A percentile compares a stretch with the other conserved stretches of the same genome.
Evolutionary conservation across 768 basidiomycete species (phyloP).

Genomic region (Psilocybe cyanescens): DNA sequence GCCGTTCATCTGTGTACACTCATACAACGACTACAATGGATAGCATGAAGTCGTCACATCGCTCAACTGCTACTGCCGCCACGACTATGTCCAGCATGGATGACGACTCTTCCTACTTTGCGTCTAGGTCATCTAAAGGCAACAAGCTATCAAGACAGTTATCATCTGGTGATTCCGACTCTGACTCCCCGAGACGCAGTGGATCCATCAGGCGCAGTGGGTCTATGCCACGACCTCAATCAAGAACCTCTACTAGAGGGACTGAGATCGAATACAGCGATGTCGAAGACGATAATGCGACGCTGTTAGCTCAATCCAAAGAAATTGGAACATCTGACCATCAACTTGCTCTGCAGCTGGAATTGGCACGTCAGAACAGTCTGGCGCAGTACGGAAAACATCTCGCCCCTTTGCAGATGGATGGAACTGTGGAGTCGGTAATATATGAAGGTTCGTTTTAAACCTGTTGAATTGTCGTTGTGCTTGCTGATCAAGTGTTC

Average conservation of each 20-base stretch:
- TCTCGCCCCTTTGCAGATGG: constrained; percentile 40
- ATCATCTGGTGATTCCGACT: constrained; percentile 46
- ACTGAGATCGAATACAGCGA: constrained; percentile 44
- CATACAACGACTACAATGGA: constrained; percentile 70
- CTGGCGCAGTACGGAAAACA: constrained; percentile 67
- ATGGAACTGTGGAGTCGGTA: constrained; percentile 59
- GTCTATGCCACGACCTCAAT: constrained; percentile 35
- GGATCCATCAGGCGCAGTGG: constrained; percentile 33
- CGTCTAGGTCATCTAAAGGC: constrained; percentile 49
- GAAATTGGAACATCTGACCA: constrained; percentile 69
- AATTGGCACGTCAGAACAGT: constrained; percentile 85
- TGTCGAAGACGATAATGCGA: constrained; percentile 48
- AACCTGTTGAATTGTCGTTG: constrained; percentile 9
- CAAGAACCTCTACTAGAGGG: constrained; percentile 42
- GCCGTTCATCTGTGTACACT: constrained; percentile 76
- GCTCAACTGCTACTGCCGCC: constrained; percentile 68
- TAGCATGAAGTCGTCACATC: constrained; percentile 72
- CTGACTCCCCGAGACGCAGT: constrained; percentile 50
- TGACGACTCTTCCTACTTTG: constrained; percentile 57
- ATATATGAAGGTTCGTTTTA: constrained; percentile 74
- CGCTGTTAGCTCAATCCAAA: constrained; percentile 37
- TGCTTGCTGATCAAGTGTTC: constrained; percentile 6
- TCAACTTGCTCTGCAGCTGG: constrained; percentile 77
- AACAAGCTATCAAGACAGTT: constrained; percentile 47
- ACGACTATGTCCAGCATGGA: constrained; percentile 67